A percentile compares a stretch with the other conserved stretches of the same genome.
Conservation (phyloP, 192 early-diverging fungal genomes). For the Rhizophagus clarus region DNA sequence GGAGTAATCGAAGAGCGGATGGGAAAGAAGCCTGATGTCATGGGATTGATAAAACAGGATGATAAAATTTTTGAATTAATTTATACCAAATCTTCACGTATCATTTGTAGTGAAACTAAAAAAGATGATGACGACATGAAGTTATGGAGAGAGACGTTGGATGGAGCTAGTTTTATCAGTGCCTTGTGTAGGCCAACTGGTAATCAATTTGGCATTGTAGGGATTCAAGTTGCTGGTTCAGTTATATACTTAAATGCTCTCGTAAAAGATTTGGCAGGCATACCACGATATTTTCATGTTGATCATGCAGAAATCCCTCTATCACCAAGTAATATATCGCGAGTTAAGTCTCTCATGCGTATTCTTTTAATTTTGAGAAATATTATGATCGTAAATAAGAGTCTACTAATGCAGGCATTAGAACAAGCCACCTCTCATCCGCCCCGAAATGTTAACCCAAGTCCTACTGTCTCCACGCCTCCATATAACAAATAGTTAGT, state of each 20-base stretch:
- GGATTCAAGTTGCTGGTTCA: conserved; percentile 25
- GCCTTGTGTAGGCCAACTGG: conserved; percentile 15
- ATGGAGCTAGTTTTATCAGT: conserved; percentile 24
- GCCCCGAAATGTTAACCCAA: too few species aligned
- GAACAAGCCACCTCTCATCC: too few species aligned
- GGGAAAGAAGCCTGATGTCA: background rate
- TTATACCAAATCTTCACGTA: too few species aligned
- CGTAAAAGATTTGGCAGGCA: background rate
- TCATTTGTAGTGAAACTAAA: too few species aligned
- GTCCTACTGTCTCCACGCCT: too few species aligned
- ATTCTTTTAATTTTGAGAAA: conserved; percentile 9
- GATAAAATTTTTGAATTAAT: too few species aligned
- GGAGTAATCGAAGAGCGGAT: background rate
- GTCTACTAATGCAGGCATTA: too few species aligned
- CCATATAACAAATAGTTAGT: too few species aligned
- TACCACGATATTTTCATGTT: conserved; percentile 19
- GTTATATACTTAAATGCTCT: conserved; percentile 23
- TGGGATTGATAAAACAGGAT: too few species aligned
- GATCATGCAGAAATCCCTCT: background rate
- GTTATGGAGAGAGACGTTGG: conserved; percentile 25
- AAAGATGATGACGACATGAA: conserved; percentile 25
- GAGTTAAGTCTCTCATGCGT: background rate
- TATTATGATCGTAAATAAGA: too few species aligned
- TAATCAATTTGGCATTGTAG: conserved; percentile 28
- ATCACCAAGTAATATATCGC: background rate